Conservation (phyloP, 2,329 filamentous ascomycete genomes). For the Trichoderma pleuroti region DNA sequence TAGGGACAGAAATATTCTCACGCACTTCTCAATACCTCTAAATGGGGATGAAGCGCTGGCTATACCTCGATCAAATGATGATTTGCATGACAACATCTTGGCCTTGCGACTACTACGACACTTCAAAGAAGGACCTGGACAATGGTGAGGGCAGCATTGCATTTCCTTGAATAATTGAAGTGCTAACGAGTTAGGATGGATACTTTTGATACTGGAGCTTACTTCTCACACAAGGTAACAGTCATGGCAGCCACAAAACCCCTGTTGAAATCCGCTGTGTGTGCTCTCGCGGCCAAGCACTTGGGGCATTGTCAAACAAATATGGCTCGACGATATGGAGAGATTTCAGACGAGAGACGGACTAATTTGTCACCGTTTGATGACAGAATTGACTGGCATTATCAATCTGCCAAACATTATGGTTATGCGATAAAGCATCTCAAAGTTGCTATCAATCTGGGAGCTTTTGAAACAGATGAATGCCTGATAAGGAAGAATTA, state of each 20-base stretch:
- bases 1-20: not conserved
- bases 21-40: not conserved
- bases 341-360: not conserved
- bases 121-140: constrained; percentile 6
- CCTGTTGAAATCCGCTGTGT: constrained; percentile 2
- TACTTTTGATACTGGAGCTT: constrained; percentile 9
- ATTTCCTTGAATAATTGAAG: not conserved
- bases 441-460: not conserved
- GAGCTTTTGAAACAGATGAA: constrained; percentile 5
- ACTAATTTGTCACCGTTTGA: not conserved
- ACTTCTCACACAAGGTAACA: constrained; percentile 10
- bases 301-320: not conserved
- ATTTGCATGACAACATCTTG: not conserved
- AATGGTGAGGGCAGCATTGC: not conserved
- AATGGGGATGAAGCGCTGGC: not conserved
- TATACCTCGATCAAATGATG: not conserved
- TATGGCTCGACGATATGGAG: not conserved
- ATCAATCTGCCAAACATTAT: constrained; percentile 7
- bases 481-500: not conserved
- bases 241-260: constrained; percentile 9
- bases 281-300: constrained; percentile 6
- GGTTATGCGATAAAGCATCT: constrained; percentile 2
- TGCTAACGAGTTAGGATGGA: not conserved
- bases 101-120: constrained; percentile 3
- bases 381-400: not conserved